A percentile compares a stretch with the other conserved stretches of the same genome.
These are phyloP conservation scores for Penicillium samsonianum DNA, from an alignment of 495 filamentous ascomycete genomes.

Conservation along the genomic window DNA sequence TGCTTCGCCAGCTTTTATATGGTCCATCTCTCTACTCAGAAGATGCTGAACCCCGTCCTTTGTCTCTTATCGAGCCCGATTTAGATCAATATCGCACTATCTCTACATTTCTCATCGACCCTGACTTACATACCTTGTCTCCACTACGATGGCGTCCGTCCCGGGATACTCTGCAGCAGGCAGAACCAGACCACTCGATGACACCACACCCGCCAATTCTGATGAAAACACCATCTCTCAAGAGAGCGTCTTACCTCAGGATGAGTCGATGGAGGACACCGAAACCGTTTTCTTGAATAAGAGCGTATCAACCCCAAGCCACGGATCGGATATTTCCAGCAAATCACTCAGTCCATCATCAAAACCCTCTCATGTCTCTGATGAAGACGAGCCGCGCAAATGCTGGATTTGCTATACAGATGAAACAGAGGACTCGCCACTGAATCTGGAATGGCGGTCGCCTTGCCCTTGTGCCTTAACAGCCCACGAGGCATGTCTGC, in stretches of 20 bases:
- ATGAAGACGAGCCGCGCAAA: constrained; percentile 56
- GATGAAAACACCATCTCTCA: constrained; percentile 19
- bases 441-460: constrained; percentile 73
- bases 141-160: constrained; percentile 41
- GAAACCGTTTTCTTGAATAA: constrained; percentile 49
- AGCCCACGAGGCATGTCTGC: constrained; percentile 86
- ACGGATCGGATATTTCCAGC: constrained; percentile 15
- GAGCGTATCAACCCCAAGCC: constrained; percentile 24
- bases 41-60: constrained; percentile 14
- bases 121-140: neutral
- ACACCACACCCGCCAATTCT: constrained; percentile 25
- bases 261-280: constrained; percentile 34
- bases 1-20: neutral
- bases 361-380: constrained; percentile 15
- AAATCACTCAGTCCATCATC: constrained; percentile 23
- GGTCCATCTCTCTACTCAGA: neutral
- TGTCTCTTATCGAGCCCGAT: neutral
- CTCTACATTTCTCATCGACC: neutral
- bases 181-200: constrained; percentile 37
- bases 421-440: constrained; percentile 70
- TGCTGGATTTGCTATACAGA: constrained; percentile 95
- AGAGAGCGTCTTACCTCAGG: constrained; percentile 13
- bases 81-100: neutral
- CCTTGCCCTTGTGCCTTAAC: constrained; percentile 88
- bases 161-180: constrained; percentile 35